Percentiles rank a stretch among this genome's conserved stretches.
Evolutionary conservation across 495 filamentous ascomycete genomes (phyloP).

Genomic region (Lichina pygmaea): DNA sequence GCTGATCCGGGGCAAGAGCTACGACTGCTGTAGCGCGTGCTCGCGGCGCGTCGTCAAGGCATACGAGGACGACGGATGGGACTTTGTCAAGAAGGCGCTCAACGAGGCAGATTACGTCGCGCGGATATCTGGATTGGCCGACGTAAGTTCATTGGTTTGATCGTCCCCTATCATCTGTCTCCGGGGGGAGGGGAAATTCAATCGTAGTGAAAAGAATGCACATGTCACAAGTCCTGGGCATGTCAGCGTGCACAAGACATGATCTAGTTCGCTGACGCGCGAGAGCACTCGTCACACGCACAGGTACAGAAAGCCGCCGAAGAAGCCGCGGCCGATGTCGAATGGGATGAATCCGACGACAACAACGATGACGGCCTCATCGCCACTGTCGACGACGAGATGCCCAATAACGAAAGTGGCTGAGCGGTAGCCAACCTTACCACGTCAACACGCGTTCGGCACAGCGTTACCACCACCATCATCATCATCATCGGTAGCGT

Average conservation of each 20-base stretch:
- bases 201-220: background rate
- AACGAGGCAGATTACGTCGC: constrained; percentile 70
- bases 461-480: no score
- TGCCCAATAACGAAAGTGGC: background rate
- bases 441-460: no score
- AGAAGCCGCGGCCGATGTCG: constrained; percentile 28
- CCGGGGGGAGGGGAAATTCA: background rate
- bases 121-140: constrained; percentile 70
- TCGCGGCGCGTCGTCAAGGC: constrained; percentile 44
- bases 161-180: background rate
- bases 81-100: constrained; percentile 66
- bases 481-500: no score
- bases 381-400: background rate
- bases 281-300: background rate
- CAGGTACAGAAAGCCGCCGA: constrained; percentile 54
- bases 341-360: constrained; percentile 30
- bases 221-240: constrained; percentile 5
- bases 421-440: background rate
- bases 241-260: no score
- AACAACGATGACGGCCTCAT: constrained; percentile 9
- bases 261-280: no score
- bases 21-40: constrained; percentile 81
- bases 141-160: constrained; percentile 22
- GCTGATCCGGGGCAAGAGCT: constrained; percentile 51
- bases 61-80: constrained; percentile 55